Evolutionary conservation across 2,329 filamentous ascomycete genomes (phyloP).

Genomic region (Beauveria sp.): DNA sequence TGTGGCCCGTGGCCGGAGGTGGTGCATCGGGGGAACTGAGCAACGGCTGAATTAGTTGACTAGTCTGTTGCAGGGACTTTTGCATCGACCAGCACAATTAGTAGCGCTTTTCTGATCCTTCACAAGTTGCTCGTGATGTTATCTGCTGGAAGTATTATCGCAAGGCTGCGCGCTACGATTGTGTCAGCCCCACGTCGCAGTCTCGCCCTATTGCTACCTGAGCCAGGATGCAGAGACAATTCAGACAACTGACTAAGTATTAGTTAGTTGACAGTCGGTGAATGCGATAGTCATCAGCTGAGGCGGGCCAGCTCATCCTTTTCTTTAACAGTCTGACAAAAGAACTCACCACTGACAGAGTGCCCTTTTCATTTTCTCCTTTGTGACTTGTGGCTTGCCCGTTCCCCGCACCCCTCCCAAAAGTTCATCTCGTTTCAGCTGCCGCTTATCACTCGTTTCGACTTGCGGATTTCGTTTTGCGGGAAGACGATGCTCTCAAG

Average conservation of each 20-base stretch:
- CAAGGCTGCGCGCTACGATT: neutral
- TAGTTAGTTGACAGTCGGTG: neutral
- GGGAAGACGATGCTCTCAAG: neutral
- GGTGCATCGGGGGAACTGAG: neutral
- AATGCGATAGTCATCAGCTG: neutral
- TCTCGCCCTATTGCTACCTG: neutral
- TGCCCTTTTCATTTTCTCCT: neutral
- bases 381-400: neutral
- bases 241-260: neutral
- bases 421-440: neutral
- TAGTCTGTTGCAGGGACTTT: conserved; percentile 2
- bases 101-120: neutral
- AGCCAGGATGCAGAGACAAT: neutral
- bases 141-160: neutral
- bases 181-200: neutral
- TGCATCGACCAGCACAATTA: neutral
- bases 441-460: neutral
- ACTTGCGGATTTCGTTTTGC: neutral
- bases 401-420: neutral
- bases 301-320: neutral
- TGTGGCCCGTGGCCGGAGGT: neutral
- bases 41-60: neutral
- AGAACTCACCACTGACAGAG: neutral
- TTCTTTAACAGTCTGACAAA: neutral
- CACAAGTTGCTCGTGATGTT: neutral